A percentile compares a stretch with the other conserved stretches of the same genome.
Evolutionary conservation across 2,329 filamentous ascomycete genomes (phyloP).

Genomic region (Colletotrichum cuscutae): DNA sequence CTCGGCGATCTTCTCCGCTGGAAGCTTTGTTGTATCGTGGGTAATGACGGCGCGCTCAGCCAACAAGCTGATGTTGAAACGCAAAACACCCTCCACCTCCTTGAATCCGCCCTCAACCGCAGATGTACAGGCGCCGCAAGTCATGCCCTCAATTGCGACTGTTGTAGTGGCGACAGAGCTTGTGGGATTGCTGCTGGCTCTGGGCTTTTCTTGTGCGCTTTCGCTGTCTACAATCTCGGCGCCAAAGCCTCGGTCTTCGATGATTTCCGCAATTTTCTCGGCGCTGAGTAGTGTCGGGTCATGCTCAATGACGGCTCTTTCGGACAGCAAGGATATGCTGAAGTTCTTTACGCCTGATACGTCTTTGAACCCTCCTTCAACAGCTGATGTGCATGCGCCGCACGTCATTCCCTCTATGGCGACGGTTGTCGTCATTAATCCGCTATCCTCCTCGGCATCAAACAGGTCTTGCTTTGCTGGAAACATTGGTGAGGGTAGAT

Average conservation of each 20-base stretch:
- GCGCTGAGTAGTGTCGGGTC: slow-evolving; percentile 67
- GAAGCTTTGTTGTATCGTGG: slow-evolving; percentile 79
- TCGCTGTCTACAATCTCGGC: slow-evolving; percentile 75
- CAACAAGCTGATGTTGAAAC: slow-evolving; percentile 94
- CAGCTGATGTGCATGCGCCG: slow-evolving; percentile 86
- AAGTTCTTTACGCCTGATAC: slow-evolving; percentile 79
- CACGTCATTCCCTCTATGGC: slow-evolving; percentile 91
- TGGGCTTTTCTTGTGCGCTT: slow-evolving; percentile 44
- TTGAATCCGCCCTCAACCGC: slow-evolving; percentile 88
- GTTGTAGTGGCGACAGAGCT: slow-evolving; percentile 76
- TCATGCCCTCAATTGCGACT: slow-evolving; percentile 94
- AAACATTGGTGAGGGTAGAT: slow-evolving; percentile 69
- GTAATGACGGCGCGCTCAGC: slow-evolving; percentile 91
- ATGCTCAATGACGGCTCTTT: slow-evolving; percentile 87
- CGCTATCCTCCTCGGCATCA: slow-evolving; percentile 50
- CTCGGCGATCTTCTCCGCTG: slow-evolving; percentile 79
- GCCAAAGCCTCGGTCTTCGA: slow-evolving; percentile 81
- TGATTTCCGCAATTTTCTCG: slow-evolving; percentile 66
- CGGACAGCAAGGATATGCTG: slow-evolving; percentile 85
- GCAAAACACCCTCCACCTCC: slow-evolving; percentile 78
- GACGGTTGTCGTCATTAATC: slow-evolving; percentile 75
- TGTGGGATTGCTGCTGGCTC: slow-evolving; percentile 42
- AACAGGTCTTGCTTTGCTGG: slow-evolving; percentile 46
- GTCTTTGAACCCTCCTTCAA: slow-evolving; percentile 83
- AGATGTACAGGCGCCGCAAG: slow-evolving; percentile 94